Conservation (phyloP, 139 green algal genomes). For the Ostreobium quekettii region DNA sequence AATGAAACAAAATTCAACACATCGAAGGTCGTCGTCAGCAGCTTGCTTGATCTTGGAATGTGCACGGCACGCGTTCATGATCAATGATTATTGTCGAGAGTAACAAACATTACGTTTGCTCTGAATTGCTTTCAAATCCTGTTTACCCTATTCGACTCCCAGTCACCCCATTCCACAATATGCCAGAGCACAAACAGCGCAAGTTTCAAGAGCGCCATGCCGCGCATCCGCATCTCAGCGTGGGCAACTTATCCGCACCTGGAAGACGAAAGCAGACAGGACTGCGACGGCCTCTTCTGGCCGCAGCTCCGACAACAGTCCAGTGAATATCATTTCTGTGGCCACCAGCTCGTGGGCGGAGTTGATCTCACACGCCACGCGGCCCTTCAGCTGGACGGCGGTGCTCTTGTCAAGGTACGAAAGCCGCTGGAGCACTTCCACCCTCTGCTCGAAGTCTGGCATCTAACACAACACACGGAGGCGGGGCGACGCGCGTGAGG, state of each 20-base stretch:
- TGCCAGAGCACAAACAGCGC: no score
- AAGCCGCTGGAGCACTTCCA: slow-evolving; percentile 66
- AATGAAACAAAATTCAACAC: no score
- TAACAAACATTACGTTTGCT: no score
- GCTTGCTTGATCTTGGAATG: no score
- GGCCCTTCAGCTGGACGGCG: slow-evolving; percentile 75
- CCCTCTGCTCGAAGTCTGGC: slow-evolving; percentile 77
- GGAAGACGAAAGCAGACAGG: slow-evolving; percentile 85
- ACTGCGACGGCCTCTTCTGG: slow-evolving; percentile 85
- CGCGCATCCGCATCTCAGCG: no score
- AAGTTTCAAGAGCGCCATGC: no score
- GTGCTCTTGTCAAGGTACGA: slow-evolving; percentile 65
- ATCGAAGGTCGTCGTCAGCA: no score
- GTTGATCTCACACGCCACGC: slow-evolving; percentile 88
- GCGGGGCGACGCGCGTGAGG: not conserved
- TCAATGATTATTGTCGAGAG: no score
- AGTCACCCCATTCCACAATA: no score
- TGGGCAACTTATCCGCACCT: slow-evolving; percentile 61
- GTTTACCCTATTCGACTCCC: no score
- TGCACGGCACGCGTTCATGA: no score
- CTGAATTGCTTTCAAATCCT: no score
- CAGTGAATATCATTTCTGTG: slow-evolving; percentile 85
- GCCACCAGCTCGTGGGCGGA: slow-evolving; percentile 83
- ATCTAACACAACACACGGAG: slow-evolving; percentile 41
- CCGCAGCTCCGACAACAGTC: slow-evolving; percentile 61